Base-by-base conservation (phyloP, 2,329 filamentous ascomycete species). In the Zymoseptoria tritici region DNA sequence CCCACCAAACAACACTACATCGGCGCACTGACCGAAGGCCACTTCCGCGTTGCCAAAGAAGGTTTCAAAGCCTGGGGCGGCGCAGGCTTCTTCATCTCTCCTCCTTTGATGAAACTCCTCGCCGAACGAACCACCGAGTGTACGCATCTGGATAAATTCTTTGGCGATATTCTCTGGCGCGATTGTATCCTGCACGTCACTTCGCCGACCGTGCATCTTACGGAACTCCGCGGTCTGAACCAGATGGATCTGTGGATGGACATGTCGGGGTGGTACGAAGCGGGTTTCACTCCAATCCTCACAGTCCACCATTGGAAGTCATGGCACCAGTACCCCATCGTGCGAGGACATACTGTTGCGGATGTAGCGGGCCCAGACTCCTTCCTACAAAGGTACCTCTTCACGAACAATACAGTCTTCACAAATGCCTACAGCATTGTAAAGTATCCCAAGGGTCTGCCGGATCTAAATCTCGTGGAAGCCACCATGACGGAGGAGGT, bases 21-120 rank as follows among this genome's bases (percentile, higher is more conserved):
- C 42, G 68, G 68, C 22, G 62, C 63, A 3, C 56, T 70, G 36
- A 66, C 67, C 26, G 68, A 70, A 65, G 63, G 66, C 9, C 66
- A 66, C 55, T 64, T 61, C 9, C 60, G 66, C 29, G 60, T 70
- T 6, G 57, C 61, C 3, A 64, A 64, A 22, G 68, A 69, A 61
- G 68, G 67, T 2, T 70, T 67, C 60, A 70, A 68, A 54, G 67
- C 68, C 46, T 70, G 65, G 66, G 68, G 68, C 51, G 68, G 68
- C 36, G 68, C 67, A 22, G 68, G 67, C 16, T 67, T 69, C 54
- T 67, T 70, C 61, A 55, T 69, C 19, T 67, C 66, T 19, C 61
- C 63, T n/a, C 68, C 68, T 3, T 57, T 69, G 13, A 67, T 70
- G 64, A 56, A 54, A n/a, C 63, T 56, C 11, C 52, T 70, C 13